phyloP scores from a whole-genome alignment of 257 asterid genomes.

The Nicotiana undulata region DNA sequence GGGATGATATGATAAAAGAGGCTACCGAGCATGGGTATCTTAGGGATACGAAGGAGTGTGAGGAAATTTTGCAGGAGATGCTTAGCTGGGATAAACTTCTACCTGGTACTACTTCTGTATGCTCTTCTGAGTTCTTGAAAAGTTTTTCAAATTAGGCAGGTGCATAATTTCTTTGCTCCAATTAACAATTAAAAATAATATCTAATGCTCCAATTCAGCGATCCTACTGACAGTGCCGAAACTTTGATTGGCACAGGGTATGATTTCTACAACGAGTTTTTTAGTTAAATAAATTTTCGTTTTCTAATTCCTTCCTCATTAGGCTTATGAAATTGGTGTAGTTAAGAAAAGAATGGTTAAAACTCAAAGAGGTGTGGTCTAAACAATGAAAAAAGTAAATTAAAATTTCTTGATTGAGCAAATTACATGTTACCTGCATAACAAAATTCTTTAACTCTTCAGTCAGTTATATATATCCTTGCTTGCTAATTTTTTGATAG shows the following conservation, averaged over 20 bases:
- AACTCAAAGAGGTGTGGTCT: background rate
- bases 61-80: slow-evolving; percentile 80
- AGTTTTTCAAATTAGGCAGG: background rate
- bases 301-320: background rate
- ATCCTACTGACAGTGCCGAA: background rate
- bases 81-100: slow-evolving; percentile 74
- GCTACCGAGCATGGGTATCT: slow-evolving; percentile 56
- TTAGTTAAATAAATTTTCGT: background rate
- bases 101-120: slow-evolving; percentile 49
- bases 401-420: background rate
- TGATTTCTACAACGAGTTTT: background rate
- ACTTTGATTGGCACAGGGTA: background rate
- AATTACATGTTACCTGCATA: background rate
- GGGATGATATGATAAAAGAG: slow-evolving; percentile 77
- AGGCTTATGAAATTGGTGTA: background rate
- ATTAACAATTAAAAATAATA: background rate
- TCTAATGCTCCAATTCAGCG: background rate
- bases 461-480: background rate
- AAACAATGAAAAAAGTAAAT: background rate
- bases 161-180: background rate
- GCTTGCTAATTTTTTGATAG: background rate
- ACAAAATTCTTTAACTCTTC: background rate
- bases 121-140: background rate
- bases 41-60: slow-evolving; percentile 66
- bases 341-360: background rate